Evolutionary conservation across 2,329 filamentous ascomycete species (phyloP), one percentile per base, ranked within the genome.

Genomic region (Elsinoe fawcettii): DNA sequence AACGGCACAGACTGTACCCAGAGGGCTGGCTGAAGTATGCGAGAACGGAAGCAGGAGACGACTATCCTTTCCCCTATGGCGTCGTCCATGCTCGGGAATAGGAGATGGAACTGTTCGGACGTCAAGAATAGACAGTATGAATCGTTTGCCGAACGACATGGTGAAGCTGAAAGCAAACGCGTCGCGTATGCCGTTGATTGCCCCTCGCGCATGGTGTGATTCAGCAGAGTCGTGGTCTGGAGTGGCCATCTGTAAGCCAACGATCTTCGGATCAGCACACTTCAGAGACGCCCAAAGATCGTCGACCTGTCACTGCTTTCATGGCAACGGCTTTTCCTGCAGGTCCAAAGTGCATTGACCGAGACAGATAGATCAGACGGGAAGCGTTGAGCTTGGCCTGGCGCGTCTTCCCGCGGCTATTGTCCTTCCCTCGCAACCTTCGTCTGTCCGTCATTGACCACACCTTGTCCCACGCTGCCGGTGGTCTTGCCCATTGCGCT

Each of bases 391-490:
- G 49, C 49, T 39, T 39, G 16, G 49, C 49, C 27, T 39, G 20
- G 49, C 49, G 49, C 49, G 32, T 53, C 49, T 9, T 53, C 49
- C 49, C 49, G 49, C 49, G 34, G 49, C 49, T 53, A 53, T 53
- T 53, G 49, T 53, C 49, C 22, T 51, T 6, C 5, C 23, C 44
- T 49, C 25, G 25, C 44, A 32, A 27, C 44, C 41, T 49, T 30
- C 23, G 16, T 32, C 44, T 49, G 3, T 27, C 27, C 44, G 18
- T 25, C 14, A 27, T 12, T 49, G 22, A 25, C 34, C 34, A 49
- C 25, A 20, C 22, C 49, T 23, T n/a, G n/a, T n/a, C 27, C 27
- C 27, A 30, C 9, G 27, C 27, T 30, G 27, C 27, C 9, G 27
- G 27, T n/a, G n/a, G n/a, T n/a, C n/a, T n/a, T n/a, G n/a, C 27